phyloP scores from a whole-genome alignment of 768 basidiomycete species.

The Amanita pallidorosea region DNA sequence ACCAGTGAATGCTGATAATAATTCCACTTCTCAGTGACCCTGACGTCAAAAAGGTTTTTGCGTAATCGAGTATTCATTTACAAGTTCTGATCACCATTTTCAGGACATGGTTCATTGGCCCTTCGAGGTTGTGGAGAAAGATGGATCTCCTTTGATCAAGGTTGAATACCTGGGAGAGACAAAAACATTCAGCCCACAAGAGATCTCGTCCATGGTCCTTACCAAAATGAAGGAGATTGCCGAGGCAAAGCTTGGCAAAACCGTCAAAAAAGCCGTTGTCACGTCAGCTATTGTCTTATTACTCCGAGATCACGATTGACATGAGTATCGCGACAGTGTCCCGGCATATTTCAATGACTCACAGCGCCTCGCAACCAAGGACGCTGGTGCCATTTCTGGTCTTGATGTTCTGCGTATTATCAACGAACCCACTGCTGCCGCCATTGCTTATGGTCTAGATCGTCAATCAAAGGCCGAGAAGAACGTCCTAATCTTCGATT shows the following conservation, averaged over 20 bases:
- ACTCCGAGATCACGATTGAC: slow-evolving; percentile 1
- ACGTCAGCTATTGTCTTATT: slow-evolving; percentile 48
- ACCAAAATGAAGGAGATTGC: slow-evolving; percentile 99
- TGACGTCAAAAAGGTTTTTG: slow-evolving; percentile 77
- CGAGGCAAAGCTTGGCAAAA: slow-evolving; percentile 97
- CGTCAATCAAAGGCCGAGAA: slow-evolving; percentile 91
- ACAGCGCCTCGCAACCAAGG: slow-evolving; percentile 97
- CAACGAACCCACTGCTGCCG: slow-evolving; percentile 99
- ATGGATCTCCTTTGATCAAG: slow-evolving; percentile 94
- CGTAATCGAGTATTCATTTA: slow-evolving; percentile 7
- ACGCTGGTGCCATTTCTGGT: slow-evolving; percentile 95
- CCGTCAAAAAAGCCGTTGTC: slow-evolving; percentile 97
- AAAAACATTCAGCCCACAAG: slow-evolving; percentile 95
- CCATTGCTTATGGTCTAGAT: slow-evolving; percentile 98
- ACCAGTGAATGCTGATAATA: slow-evolving; percentile 7
- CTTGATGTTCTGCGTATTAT: slow-evolving; percentile 99
- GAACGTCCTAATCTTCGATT: slow-evolving; percentile 99
- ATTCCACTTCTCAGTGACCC: slow-evolving; percentile 48
- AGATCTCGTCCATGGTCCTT: slow-evolving; percentile 99
- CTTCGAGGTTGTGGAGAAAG: slow-evolving; percentile 92
- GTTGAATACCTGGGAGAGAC: slow-evolving; percentile 92
- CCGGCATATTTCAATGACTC: slow-evolving; percentile 99
- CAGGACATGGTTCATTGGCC: slow-evolving; percentile 98
- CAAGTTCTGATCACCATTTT: slow-evolving; percentile 7
- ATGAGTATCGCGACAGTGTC: slow-evolving; percentile 37